phyloP scores from a whole-genome alignment of 768 basidiomycete genomes.

The Lactarius hengduanensis region DNA sequence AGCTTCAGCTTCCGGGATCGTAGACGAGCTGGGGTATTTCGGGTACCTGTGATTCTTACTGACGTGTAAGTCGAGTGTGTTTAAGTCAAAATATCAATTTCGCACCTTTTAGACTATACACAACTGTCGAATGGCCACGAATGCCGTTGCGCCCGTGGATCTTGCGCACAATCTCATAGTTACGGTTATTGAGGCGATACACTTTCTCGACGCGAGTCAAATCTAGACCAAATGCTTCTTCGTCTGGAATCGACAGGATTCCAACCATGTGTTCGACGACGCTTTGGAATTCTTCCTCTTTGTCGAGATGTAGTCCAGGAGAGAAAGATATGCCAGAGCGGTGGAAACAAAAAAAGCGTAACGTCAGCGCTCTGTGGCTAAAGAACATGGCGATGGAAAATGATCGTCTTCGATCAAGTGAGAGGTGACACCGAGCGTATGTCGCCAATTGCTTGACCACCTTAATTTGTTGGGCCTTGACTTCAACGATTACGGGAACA shows the following conservation, averaged over 20 bases:
- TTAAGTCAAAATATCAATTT: not conserved
- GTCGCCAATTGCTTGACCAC: not conserved
- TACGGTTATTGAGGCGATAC: not conserved
- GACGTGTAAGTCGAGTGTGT: not conserved
- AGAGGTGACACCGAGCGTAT: not conserved
- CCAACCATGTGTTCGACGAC: constrained; percentile 5
- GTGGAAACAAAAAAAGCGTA: not conserved
- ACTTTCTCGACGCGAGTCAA: not conserved
- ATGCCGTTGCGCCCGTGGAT: not conserved
- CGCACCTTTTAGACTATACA: not conserved
- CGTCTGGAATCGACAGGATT: not conserved
- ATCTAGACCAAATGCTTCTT: not conserved
- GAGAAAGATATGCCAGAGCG: not conserved
- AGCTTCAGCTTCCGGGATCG: not conserved
- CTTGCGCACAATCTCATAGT: not conserved
- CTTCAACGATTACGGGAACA: not conserved
- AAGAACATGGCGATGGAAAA: not conserved
- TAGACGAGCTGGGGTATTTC: not conserved
- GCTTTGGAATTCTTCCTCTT: not conserved
- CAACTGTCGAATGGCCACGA: not conserved
- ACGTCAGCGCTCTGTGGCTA: not conserved
- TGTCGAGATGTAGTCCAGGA: not conserved
- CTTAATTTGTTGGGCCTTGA: not conserved
- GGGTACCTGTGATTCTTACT: not conserved
- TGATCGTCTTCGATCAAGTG: not conserved